These are phyloP conservation scores for Xylaria hypoxylon DNA, from an alignment of 2,329 filamentous ascomycete genomes.

Conservation along the genomic window DNA sequence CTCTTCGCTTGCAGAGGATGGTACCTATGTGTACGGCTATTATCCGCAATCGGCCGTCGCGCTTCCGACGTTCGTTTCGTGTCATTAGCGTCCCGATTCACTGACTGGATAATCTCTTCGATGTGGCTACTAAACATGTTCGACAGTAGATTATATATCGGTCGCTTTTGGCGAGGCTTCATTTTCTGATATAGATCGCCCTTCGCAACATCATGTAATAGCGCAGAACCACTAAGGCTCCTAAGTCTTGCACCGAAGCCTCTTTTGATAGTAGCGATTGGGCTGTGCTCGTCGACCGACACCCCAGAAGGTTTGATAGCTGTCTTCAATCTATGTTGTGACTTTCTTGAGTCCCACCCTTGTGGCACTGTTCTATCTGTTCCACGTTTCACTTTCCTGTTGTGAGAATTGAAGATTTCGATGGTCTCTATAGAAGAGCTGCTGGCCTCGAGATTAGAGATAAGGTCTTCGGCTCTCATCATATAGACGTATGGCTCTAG, in stretches of 20 bases:
- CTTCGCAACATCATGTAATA: background rate
- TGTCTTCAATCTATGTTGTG: conserved; percentile 1
- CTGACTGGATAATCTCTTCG: conserved; percentile 14
- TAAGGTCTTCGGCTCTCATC: conserved; percentile 29
- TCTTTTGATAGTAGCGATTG: conserved; percentile 4
- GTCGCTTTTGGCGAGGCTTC: conserved; percentile 8
- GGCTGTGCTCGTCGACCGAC: background rate
- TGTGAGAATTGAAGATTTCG: conserved; percentile 21
- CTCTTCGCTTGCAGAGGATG: background rate
- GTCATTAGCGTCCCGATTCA: background rate
- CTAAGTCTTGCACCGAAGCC: background rate
- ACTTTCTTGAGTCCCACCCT: conserved; percentile 9
- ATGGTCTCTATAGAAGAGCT: conserved; percentile 29
- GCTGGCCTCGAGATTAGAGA: conserved; percentile 24
- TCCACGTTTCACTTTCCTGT: background rate
- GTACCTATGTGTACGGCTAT: background rate
- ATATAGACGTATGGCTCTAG: conserved; percentile 29
- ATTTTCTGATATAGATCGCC: background rate
- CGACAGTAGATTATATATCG: conserved; percentile 11
- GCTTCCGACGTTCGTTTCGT: background rate
- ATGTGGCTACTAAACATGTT: conserved; percentile 12
- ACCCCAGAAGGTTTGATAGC: background rate
- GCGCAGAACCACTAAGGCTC: background rate
- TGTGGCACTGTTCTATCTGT: background rate
- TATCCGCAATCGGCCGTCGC: background rate